Evolutionary conservation across 208 protist species (phyloP).

Genomic region (Acanthamoeba healyi): DNA sequence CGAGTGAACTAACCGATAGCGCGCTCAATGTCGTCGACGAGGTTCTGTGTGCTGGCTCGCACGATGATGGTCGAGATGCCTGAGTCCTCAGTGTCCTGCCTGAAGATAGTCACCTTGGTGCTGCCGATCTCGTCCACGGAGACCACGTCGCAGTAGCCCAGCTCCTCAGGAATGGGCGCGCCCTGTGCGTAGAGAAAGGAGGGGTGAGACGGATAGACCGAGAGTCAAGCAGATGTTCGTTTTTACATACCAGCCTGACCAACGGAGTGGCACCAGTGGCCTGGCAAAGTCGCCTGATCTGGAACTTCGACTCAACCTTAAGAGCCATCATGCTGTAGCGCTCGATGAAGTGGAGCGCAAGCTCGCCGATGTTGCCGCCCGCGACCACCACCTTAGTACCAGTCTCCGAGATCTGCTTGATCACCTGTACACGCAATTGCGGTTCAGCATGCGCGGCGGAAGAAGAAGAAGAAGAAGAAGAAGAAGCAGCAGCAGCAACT

Average conservation of each 20-base stretch:
- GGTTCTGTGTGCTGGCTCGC: conserved; percentile 97
- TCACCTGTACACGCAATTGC: conserved; percentile 82
- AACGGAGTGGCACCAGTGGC: conserved; percentile 96
- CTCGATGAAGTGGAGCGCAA: conserved; percentile 99
- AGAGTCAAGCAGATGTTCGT: background rate
- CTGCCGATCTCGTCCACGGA: conserved; percentile 97
- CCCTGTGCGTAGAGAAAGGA: conserved; percentile 72
- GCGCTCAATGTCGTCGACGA: conserved; percentile 97
- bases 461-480: background rate
- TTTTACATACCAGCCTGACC: conserved; percentile 92
- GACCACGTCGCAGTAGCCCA: conserved; percentile 96
- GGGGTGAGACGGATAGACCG: background rate
- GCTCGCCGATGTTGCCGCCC: conserved; percentile 97
- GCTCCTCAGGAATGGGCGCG: conserved; percentile 94
- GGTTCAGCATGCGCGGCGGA: background rate
- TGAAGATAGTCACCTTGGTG: conserved; percentile 96
- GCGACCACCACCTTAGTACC: conserved; percentile 99
- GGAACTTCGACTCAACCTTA: conserved; percentile 99
- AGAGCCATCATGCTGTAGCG: conserved; percentile 98
- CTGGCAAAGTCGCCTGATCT: conserved; percentile 98
- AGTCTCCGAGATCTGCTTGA: conserved; percentile 96
- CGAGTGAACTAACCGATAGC: conserved; percentile 86
- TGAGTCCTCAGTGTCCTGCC: conserved; percentile 89
- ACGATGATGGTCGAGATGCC: conserved; percentile 98
- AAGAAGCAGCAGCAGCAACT: background rate